These are phyloP conservation scores for Sphaceloma murrayae DNA, from an alignment of 2,329 filamentous ascomycete species.

Conservation along the genomic window DNA sequence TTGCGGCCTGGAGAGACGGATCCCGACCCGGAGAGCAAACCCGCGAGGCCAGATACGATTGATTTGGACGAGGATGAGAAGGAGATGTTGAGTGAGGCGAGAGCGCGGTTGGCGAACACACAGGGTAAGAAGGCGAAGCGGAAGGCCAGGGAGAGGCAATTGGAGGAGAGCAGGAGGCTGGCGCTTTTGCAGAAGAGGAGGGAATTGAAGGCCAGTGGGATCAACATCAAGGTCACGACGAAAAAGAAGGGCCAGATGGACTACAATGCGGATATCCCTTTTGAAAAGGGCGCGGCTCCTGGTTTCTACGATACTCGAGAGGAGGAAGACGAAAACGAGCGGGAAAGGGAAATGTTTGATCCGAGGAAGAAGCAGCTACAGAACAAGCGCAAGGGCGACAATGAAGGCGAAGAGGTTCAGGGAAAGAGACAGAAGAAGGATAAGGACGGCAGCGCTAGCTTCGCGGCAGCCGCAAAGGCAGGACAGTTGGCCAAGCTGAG, in stretches of 20 bases:
- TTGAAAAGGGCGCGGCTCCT: slow-evolving; percentile 78
- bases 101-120: slow-evolving; percentile 90
- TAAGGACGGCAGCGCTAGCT: slow-evolving; percentile 67
- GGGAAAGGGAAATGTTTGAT: slow-evolving; percentile 75
- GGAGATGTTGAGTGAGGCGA: slow-evolving; percentile 97
- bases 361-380: slow-evolving; percentile 83
- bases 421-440: slow-evolving; percentile 82
- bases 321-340: slow-evolving; percentile 71
- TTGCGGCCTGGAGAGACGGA: slow-evolving; percentile 82
- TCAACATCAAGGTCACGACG: slow-evolving; percentile 91
- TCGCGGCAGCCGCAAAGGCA: slow-evolving; percentile 82
- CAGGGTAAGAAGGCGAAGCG: slow-evolving; percentile 98
- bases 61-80: slow-evolving; percentile 99
- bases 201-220: slow-evolving; percentile 93
- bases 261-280: slow-evolving; percentile 97
- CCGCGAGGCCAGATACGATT: slow-evolving; percentile 89
- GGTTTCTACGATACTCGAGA: slow-evolving; percentile 93
- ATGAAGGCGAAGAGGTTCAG: slow-evolving; percentile 68
- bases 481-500: slow-evolving; percentile 90
- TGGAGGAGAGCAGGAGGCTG: slow-evolving; percentile 85
- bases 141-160: slow-evolving; percentile 88
- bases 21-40: slow-evolving; percentile 94
- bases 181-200: slow-evolving; percentile 89
- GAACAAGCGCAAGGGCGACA: slow-evolving; percentile 87
- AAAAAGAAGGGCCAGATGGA: slow-evolving; percentile 97